These are phyloP conservation scores for Epicoccum sorghinum DNA, from an alignment of 2,329 filamentous ascomycete species.

Conservation along the genomic window DNA sequence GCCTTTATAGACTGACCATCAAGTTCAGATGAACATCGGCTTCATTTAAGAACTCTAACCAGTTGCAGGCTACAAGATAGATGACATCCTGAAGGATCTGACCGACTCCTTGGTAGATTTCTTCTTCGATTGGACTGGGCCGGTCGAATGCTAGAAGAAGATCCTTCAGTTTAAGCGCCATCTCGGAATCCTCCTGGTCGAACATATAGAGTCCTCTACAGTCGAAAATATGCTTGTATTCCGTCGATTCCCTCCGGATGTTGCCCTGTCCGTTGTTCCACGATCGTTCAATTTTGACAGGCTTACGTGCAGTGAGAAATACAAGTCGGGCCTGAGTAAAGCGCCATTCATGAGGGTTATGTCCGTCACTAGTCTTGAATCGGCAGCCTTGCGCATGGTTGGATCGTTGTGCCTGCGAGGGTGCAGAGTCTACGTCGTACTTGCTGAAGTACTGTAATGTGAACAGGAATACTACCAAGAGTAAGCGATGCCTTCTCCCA, in stretches of 20 bases:
- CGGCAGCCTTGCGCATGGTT: not conserved
- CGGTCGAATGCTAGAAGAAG: conserved; percentile 4
- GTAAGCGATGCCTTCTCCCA: not conserved
- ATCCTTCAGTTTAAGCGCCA: conserved; percentile 3
- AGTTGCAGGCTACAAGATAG: conserved; percentile 2
- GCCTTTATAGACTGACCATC: not conserved
- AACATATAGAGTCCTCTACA: conserved; percentile 12
- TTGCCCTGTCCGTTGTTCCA: too few species aligned
- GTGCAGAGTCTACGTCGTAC: not conserved
- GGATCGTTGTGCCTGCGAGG: not conserved
- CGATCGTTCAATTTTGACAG: too few species aligned
- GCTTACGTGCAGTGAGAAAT: not conserved
- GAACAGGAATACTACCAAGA: not conserved
- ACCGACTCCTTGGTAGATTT: conserved; percentile 7
- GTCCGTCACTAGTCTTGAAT: not conserved
- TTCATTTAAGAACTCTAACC: conserved; percentile 13
- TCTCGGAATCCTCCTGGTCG: conserved; percentile 5
- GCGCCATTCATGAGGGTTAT: conserved; percentile 6
- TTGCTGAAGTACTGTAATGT: conserved; percentile 3
- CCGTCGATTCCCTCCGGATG: not conserved
- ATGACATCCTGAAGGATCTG: conserved; percentile 13
- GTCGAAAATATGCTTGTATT: not conserved
- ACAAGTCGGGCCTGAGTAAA: not conserved
- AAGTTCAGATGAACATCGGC: conserved; percentile 8
- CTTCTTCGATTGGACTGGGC: not conserved